Conservation (phyloP, 441 rosid genomes). For the Syzygium malaccense region DNA sequence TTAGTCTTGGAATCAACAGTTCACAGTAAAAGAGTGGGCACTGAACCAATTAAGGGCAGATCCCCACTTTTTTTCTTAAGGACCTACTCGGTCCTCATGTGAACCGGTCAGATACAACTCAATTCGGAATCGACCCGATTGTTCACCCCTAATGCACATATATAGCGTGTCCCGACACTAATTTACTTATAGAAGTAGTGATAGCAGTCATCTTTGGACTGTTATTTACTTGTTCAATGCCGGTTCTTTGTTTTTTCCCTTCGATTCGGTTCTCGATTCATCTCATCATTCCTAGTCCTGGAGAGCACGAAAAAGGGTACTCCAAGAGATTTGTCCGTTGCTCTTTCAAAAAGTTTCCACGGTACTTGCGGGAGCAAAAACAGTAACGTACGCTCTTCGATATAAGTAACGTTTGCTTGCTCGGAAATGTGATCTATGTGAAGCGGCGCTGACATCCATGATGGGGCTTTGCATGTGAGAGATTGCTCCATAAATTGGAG, state of each 20-base stretch:
- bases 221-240: not conserved
- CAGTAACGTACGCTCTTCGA: not conserved
- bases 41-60: not conserved
- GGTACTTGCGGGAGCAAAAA: not conserved
- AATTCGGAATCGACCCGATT: not conserved
- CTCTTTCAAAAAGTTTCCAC: not conserved
- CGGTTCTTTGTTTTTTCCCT: not conserved
- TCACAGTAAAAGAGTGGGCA: not conserved
- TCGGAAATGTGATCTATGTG: not conserved
- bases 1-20: fast-evolving
- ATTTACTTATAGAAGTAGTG: not conserved
- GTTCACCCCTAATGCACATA: not conserved
- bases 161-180: not conserved
- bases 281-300: not conserved
- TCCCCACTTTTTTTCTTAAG: not conserved
- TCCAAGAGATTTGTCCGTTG: not conserved
- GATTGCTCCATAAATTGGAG: not conserved
- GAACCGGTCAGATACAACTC: not conserved
- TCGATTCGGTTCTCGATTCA: not conserved
- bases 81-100: not conserved
- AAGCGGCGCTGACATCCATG: not conserved
- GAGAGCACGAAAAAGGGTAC: not conserved
- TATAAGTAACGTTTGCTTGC: not conserved
- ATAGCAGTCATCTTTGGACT: not conserved
- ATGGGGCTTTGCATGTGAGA: not conserved